Conservation (phyloP, 306 rosid species). For the Ormosia semicastrata region DNA sequence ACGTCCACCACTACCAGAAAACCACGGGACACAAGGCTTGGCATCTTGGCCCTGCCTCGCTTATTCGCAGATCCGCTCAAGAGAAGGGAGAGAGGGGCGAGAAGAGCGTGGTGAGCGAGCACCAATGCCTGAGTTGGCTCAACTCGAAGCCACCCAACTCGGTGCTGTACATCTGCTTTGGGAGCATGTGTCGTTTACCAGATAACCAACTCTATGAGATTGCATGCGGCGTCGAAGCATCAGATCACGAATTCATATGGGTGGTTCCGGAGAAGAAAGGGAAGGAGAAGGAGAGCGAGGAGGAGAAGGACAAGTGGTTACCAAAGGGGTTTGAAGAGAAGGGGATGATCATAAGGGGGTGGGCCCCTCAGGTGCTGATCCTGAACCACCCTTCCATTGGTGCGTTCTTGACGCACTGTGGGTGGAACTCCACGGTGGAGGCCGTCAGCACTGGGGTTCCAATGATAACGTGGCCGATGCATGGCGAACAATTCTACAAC, state of each 20-base stretch:
- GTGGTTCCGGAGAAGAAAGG: constrained; percentile 13
- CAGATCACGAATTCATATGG: neutral
- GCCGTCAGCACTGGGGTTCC: constrained; percentile 23
- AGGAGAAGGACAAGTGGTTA: neutral
- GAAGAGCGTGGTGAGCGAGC: neutral
- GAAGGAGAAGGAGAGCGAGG: neutral
- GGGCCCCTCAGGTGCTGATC: constrained; percentile 28
- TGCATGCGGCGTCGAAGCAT: neutral
- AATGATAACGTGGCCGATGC: constrained; percentile 33
- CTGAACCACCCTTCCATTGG: neutral
- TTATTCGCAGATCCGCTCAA: neutral
- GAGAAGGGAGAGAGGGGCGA: neutral
- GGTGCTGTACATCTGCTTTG: constrained; percentile 23
- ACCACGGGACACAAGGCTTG: neutral
- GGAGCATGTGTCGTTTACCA: neutral
- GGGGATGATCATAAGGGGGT: constrained; percentile 28
- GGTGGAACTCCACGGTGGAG: constrained; percentile 28
- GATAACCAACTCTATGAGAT: constrained; percentile 21
- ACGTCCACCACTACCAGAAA: neutral
- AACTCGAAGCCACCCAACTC: constrained; percentile 1
- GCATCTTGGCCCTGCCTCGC: constrained; percentile 25
- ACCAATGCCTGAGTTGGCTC: constrained; percentile 11
- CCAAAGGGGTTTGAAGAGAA: neutral
- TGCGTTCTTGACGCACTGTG: constrained; percentile 24
- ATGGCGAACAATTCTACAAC: constrained; percentile 29